Conservation (phyloP, 768 basidiomycete species). For the Naganishia kalamii region DNA sequence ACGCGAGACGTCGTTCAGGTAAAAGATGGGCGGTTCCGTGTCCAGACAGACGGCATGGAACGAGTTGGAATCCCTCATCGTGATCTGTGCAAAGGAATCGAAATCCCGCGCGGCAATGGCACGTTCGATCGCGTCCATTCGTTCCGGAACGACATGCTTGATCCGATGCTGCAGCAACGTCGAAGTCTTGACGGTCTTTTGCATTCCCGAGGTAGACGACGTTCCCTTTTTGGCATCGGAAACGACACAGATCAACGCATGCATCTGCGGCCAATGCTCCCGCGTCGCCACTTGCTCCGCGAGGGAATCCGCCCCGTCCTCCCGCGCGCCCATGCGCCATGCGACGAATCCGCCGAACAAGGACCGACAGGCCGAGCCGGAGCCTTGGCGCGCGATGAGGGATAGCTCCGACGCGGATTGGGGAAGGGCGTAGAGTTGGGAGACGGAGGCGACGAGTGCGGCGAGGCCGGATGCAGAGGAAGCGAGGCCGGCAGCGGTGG, state of each 20-base stretch:
- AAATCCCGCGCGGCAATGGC: constrained; percentile 80
- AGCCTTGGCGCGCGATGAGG: constrained; percentile 91
- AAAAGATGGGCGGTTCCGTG: constrained; percentile 96
- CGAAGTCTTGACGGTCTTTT: constrained; percentile 90
- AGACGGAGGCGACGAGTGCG: constrained; percentile 82
- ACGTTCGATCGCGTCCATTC: constrained; percentile 72
- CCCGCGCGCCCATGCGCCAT: constrained; percentile 69
- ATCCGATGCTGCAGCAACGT: constrained; percentile 82
- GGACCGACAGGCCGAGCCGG: constrained; percentile 94
- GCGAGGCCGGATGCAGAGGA: constrained; percentile 97
- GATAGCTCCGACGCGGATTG: constrained; percentile 74
- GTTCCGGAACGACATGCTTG: constrained; percentile 70
- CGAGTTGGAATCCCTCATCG: constrained; percentile 96
- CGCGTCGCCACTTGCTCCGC: constrained; percentile 80
- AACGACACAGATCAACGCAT: constrained; percentile 95
- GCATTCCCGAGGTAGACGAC: constrained; percentile 92
- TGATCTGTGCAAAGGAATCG: constrained; percentile 77
- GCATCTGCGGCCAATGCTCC: constrained; percentile 87
- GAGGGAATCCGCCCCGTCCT: constrained; percentile 75
- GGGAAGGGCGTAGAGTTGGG: constrained; percentile 76
- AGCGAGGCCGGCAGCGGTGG: constrained; percentile 94
- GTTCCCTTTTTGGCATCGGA: constrained; percentile 95
- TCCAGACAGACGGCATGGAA: constrained; percentile 98
- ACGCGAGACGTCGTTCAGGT: constrained; percentile 96
- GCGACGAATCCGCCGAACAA: constrained; percentile 96